A percentile compares a stretch with the other conserved stretches of the same genome.
phyloP scores from a whole-genome alignment of 2,329 filamentous ascomycete genomes.

The Acarospora socialis region DNA sequence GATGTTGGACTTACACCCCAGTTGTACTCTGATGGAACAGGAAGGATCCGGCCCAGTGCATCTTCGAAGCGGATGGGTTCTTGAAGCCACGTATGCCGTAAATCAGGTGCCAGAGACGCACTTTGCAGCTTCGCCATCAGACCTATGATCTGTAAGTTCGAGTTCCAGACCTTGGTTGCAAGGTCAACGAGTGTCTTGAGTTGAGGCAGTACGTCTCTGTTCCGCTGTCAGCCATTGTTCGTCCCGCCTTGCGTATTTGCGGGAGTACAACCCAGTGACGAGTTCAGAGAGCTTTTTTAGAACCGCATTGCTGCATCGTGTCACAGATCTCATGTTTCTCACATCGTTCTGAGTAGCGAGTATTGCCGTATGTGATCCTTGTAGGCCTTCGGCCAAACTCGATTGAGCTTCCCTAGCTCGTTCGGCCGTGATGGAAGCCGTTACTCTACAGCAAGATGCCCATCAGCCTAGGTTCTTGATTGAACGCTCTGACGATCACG shows the following conservation, averaged over 20 bases:
- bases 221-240: background rate
- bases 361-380: too few species aligned
- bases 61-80: constrained; percentile 8
- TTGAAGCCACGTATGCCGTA: constrained; percentile 7
- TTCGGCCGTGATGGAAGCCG: too few species aligned
- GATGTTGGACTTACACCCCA: background rate
- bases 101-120: background rate
- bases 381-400: too few species aligned
- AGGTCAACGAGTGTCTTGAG: background rate
- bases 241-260: background rate
- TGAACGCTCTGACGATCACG: background rate
- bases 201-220: background rate
- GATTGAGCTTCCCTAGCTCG: too few species aligned
- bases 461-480: background rate
- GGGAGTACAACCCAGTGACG: background rate
- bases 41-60: constrained; percentile 5
- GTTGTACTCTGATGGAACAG: constrained; percentile 10
- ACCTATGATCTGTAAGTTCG: constrained; percentile 2
- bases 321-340: too few species aligned
- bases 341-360: too few species aligned
- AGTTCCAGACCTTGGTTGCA: constrained; percentile 2
- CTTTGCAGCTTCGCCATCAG: background rate
- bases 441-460: too few species aligned
- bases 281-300: background rate
- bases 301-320: too few species aligned